Percentiles rank a stretch among this genome's conserved stretches.
Evolutionary conservation across 805 yeast species (phyloP).

Genomic region (Saccharomycodes ludwigii): DNA sequence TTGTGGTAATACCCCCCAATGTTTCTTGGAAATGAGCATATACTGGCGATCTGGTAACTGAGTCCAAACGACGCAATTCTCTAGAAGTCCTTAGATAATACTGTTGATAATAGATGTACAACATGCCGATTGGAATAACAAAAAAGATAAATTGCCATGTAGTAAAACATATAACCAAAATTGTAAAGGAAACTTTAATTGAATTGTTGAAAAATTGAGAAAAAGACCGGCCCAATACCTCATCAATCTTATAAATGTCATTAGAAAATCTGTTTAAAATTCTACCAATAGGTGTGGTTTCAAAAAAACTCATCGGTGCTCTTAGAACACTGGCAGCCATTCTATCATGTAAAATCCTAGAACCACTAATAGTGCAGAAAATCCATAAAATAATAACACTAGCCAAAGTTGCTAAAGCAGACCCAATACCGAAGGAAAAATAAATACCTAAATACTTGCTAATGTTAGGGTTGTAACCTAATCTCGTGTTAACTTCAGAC

Average conservation of each 20-base stretch:
- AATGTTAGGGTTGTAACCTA: constrained; percentile 64
- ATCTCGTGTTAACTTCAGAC: constrained; percentile 76
- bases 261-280: constrained; percentile 82
- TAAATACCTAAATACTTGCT: constrained; percentile 63
- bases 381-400: constrained; percentile 69
- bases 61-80: constrained; percentile 73
- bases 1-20: constrained; percentile 60
- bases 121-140: constrained; percentile 52
- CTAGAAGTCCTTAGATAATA: constrained; percentile 67
- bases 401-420: constrained; percentile 45
- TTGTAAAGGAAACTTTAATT: constrained; percentile 57
- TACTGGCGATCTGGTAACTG: constrained; percentile 68
- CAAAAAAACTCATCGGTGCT: constrained; percentile 93
- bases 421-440: constrained; percentile 57
- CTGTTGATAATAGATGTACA: constrained; percentile 63
- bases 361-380: constrained; percentile 72
- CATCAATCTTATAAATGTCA: constrained; percentile 85
- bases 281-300: constrained; percentile 92
- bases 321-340: constrained; percentile 68
- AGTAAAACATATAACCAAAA: constrained; percentile 68
- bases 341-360: constrained; percentile 56
- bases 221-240: constrained; percentile 57
- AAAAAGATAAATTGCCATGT: constrained; percentile 79
- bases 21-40: constrained; percentile 81
- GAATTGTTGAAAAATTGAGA: constrained; percentile 53